Conservation (phyloP, 2,329 filamentous ascomycete genomes). For the Phoma sp. region DNA sequence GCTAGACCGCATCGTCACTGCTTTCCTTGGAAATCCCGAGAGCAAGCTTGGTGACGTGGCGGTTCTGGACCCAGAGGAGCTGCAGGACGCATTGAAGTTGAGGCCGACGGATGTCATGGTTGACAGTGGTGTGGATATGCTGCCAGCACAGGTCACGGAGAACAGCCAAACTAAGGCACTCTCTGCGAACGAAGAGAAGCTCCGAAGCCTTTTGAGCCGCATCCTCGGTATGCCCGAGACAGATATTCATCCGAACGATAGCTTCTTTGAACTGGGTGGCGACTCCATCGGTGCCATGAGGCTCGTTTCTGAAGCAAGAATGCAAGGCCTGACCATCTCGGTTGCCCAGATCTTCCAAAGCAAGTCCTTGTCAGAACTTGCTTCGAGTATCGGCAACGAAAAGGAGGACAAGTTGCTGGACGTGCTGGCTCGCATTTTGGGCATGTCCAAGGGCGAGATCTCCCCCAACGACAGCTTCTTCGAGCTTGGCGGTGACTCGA, state of each 20-base stretch:
- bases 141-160: conserved; percentile 8
- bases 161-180: conserved; percentile 13
- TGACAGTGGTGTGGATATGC: conserved; percentile 30
- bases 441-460: conserved; percentile 44
- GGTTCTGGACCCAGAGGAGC: conserved; percentile 37
- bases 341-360: conserved; percentile 54
- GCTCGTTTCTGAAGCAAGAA: conserved; percentile 49
- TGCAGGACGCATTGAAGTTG: conserved; percentile 34
- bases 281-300: conserved; percentile 56
- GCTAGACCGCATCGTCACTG: conserved; percentile 58
- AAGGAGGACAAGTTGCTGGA: conserved; percentile 40
- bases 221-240: conserved; percentile 37
- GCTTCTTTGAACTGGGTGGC: conserved; percentile 56
- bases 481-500: conserved; percentile 55
- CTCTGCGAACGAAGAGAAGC: conserved; percentile 36
- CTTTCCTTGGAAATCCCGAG: conserved; percentile 55
- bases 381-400: conserved; percentile 51
- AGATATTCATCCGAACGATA: conserved; percentile 49
- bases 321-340: conserved; percentile 45
- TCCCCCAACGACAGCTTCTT: conserved; percentile 53
- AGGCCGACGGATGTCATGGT: conserved; percentile 30
- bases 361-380: conserved; percentile 59
- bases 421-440: conserved; percentile 39
- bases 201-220: conserved; percentile 31
- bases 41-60: conserved; percentile 39